A percentile compares a stretch with the other conserved stretches of the same genome.
Evolutionary conservation across 2,329 filamentous ascomycete species (phyloP).

Genomic region (Colletotrichum falcatum): DNA sequence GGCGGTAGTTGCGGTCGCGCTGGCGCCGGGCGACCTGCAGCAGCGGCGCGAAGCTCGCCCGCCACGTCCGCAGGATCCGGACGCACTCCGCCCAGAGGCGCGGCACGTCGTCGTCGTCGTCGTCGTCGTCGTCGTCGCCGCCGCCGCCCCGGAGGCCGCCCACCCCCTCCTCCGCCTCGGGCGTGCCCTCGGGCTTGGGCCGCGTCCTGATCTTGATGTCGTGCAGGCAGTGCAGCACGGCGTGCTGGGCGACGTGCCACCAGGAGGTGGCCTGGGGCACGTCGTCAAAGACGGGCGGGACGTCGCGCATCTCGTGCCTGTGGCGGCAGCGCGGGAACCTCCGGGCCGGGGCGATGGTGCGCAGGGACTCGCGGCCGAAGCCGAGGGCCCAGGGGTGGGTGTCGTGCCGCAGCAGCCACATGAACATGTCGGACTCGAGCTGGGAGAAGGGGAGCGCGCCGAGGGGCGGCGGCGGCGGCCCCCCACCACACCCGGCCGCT

Average conservation of each 20-base stretch:
- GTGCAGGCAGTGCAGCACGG: constrained; percentile 27
- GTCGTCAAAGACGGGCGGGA: constrained; percentile 8
- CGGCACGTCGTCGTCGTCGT: too few species aligned
- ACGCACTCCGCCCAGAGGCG: constrained; percentile 17
- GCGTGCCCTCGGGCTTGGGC: too few species aligned
- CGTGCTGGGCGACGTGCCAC: constrained; percentile 32
- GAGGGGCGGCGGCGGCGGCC: too few species aligned
- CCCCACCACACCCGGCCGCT: too few species aligned
- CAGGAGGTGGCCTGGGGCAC: constrained; percentile 21
- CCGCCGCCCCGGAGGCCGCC: background rate
- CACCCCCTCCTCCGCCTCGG: background rate
- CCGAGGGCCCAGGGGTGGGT: constrained; percentile 27
- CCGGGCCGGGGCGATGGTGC: background rate
- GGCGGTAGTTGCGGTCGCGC: background rate
- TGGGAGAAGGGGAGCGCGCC: constrained; percentile 5
- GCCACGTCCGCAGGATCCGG: constrained; percentile 8
- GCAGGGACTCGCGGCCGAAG: background rate
- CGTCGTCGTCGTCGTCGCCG: too few species aligned
- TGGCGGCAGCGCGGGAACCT: constrained; percentile 27
- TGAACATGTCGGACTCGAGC: constrained; percentile 24
- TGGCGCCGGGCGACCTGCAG: constrained; percentile 9
- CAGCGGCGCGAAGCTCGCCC: constrained; percentile 22
- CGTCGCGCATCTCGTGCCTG: constrained; percentile 20
- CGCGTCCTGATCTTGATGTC: constrained; percentile 3
- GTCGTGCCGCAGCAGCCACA: constrained; percentile 23